Base-by-base conservation (phyloP, 192 early-diverging fungal species). In the Podila horticola region DNA sequence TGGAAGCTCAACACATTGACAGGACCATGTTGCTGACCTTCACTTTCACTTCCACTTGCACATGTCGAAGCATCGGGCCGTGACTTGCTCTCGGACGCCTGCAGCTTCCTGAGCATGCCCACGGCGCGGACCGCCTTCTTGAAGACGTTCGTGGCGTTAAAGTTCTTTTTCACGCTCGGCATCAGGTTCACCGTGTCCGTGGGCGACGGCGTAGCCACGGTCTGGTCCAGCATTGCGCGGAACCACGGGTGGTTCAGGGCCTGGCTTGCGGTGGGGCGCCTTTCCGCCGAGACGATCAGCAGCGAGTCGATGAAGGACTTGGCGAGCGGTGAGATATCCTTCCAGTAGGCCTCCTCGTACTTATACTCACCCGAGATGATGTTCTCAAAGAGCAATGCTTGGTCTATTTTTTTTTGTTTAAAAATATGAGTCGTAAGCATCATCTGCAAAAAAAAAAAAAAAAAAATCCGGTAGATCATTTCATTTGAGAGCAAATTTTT, bases 181-280 rank as follows among this genome's bases (percentile, higher is more conserved):
- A 82, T 49, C 67, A 82, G 36, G 50, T 82, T 82, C 59, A 82
- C 61, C 33, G 69, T 75, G 38, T 74, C 73, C 12, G 72, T 63
- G n/a, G 72, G 72, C 7, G 81, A 82, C 13, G 69, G 36, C 11
- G 77, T 66, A 6, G 77, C 68, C 6, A 69, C 71, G 69, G 72
- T 71, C 30, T 67, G 66, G 19, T 81, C 77, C 65, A 81, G 62
- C 77, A 79, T 71, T 64, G 84, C 84, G 34, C 84, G 84, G 74
- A 93, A 86, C 93, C 93, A 96, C 0, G 91, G 93, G 75, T 96
- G 95, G 30, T 65, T 61, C 57, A 95, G 82, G 13, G 94, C 94
- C 67, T 94, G 85, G 13, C 76, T 83, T 26, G 89, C 91, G 8
- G 93, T 91, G 71, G 92, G 85, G 63, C 94, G 91, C 34, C 84